Conservation (phyloP, 495 filamentous ascomycete species). For the Rhypophila decipiens region DNA sequence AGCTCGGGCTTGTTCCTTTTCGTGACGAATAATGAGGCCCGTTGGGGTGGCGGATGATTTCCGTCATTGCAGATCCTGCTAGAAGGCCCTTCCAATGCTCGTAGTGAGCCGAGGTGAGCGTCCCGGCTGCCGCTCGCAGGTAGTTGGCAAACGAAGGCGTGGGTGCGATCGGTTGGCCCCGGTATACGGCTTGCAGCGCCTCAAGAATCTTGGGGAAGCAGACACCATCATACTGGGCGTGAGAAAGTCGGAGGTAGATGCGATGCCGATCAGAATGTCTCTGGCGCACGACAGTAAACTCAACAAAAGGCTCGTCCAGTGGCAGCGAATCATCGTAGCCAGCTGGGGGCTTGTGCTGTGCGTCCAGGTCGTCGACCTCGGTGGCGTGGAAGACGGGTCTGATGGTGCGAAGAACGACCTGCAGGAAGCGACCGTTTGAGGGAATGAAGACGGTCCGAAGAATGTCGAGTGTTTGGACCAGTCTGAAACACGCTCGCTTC, state of each 20-base stretch:
- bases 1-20: background rate
- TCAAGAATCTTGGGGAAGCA: conserved; percentile 53
- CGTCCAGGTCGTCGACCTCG: conserved; percentile 38
- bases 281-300: conserved; percentile 47
- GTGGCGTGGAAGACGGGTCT: conserved; percentile 44
- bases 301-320: conserved; percentile 50
- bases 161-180: conserved; percentile 36
- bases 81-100: conserved; percentile 52
- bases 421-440: conserved; percentile 47
- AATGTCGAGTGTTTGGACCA: conserved; percentile 49
- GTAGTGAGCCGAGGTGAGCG: conserved; percentile 23
- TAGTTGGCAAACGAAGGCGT: conserved; percentile 49
- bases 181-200: conserved; percentile 48
- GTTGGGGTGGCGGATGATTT: conserved; percentile 14
- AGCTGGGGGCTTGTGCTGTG: conserved; percentile 30
- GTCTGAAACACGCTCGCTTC: conserved; percentile 29
- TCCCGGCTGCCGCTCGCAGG: conserved; percentile 43
- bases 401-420: conserved; percentile 54
- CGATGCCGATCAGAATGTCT: conserved; percentile 39
- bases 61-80: conserved; percentile 40
- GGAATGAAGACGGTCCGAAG: conserved; percentile 58
- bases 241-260: conserved; percentile 56
- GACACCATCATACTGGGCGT: conserved; percentile 64
- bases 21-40: background rate
- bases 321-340: conserved; percentile 35